These are phyloP conservation scores for Penicillium sp. DNA, from an alignment of 2,329 filamentous ascomycete genomes.

Conservation along the genomic window DNA sequence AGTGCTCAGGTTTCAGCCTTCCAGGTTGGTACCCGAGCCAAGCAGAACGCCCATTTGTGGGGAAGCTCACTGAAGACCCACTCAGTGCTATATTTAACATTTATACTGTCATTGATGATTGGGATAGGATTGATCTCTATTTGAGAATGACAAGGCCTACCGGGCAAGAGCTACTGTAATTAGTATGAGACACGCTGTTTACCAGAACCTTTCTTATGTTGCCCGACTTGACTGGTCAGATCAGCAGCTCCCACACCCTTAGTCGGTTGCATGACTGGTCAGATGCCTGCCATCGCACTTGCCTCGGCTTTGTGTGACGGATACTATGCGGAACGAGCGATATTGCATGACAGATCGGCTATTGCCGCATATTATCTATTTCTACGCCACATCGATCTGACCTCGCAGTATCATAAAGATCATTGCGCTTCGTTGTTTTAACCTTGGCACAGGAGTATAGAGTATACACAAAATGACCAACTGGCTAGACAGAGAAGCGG, in stretches of 20 bases:
- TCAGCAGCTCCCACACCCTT: neutral
- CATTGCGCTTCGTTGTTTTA: neutral
- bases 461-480: neutral
- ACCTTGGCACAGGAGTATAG: neutral
- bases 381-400: neutral
- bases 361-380: neutral
- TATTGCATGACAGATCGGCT: neutral
- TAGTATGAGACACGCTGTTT: neutral
- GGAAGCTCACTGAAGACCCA: neutral
- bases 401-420: neutral
- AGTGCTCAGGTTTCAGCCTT: neutral
- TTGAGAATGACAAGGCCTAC: neutral
- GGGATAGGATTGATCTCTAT: neutral
- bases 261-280: neutral
- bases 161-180: neutral
- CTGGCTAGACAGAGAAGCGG: too few species aligned
- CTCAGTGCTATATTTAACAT: neutral
- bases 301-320: neutral
- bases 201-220: neutral
- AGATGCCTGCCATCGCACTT: neutral
- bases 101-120: neutral
- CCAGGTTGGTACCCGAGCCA: neutral
- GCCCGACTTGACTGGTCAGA: neutral
- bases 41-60: slow-evolving; percentile 4
- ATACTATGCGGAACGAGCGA: neutral